Evolutionary conservation across 2,329 filamentous ascomycete genomes (phyloP).

Genomic region (Pseudocercospora vitis): DNA sequence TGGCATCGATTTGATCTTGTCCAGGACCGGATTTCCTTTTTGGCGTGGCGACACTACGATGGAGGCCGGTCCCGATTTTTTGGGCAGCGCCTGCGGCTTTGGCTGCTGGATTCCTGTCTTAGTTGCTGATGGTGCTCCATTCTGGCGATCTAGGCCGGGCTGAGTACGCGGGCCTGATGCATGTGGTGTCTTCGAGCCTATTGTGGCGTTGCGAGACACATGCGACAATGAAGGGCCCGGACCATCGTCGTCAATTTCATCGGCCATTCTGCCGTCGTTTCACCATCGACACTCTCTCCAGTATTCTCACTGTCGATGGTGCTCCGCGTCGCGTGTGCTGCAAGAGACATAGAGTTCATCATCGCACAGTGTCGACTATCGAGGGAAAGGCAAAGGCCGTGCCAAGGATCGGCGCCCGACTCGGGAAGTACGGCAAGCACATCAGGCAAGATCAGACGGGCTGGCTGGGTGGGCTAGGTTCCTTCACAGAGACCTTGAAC

Average conservation of each 20-base stretch:
- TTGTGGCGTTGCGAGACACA: slow-evolving; percentile 25
- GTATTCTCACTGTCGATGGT: neutral
- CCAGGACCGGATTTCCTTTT: slow-evolving; percentile 90
- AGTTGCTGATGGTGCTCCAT: slow-evolving; percentile 19
- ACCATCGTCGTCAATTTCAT: slow-evolving; percentile 30
- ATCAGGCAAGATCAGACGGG: neutral
- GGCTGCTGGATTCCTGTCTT: slow-evolving; percentile 59
- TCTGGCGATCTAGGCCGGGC: slow-evolving; percentile 26
- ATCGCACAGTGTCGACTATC: too few relatives aligned
- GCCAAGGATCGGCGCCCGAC: neutral
- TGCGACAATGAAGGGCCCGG: slow-evolving; percentile 15
- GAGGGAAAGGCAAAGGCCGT: too few relatives aligned
- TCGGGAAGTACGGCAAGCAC: neutral
- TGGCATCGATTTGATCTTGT: slow-evolving; percentile 74
- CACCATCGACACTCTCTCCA: neutral
- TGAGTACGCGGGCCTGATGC: slow-evolving; percentile 22
- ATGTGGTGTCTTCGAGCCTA: slow-evolving; percentile 21
- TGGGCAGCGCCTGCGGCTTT: slow-evolving; percentile 79
- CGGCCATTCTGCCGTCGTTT: slow-evolving; percentile 24
- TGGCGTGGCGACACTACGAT: slow-evolving; percentile 90
- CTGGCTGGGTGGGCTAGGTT: neutral
- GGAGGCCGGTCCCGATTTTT: slow-evolving; percentile 65
- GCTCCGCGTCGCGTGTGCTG: neutral
- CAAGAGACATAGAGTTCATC: neutral
- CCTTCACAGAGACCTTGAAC: neutral